Evolutionary conservation across 2,329 filamentous ascomycete species (phyloP).

Genomic region (Paecilomyces fulvus): DNA sequence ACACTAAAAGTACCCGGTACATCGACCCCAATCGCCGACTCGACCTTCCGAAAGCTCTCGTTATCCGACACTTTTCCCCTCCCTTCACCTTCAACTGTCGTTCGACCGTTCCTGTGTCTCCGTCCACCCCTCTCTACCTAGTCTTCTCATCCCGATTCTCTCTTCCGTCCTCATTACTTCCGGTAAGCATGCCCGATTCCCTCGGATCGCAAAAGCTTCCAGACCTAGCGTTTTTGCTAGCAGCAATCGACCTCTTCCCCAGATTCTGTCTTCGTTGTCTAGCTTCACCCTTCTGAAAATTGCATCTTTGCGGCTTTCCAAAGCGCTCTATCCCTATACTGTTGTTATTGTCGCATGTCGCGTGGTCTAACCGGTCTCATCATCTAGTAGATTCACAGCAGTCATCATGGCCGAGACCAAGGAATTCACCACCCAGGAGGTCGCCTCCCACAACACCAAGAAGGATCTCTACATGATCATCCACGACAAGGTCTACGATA

Average conservation of each 20-base stretch:
- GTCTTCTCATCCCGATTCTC: slow-evolving; percentile 7
- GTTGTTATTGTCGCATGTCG: slow-evolving; percentile 3
- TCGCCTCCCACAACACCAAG: slow-evolving; percentile 81
- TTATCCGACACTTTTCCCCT: slow-evolving; percentile 1
- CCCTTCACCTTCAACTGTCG: background rate
- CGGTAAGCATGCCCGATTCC: slow-evolving; percentile 8
- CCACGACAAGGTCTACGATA: slow-evolving; percentile 95
- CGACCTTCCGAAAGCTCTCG: background rate
- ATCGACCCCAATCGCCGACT: background rate
- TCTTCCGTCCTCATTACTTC: slow-evolving; percentile 4
- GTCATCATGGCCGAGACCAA: slow-evolving; percentile 47
- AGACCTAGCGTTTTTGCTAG: background rate
- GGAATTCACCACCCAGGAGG: slow-evolving; percentile 67
- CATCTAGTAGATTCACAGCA: slow-evolving; percentile 1
- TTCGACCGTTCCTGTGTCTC: background rate
- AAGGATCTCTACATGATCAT: slow-evolving; percentile 85
- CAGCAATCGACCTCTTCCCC: background rate
- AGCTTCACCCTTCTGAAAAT: background rate
- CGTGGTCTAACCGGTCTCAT: background rate
- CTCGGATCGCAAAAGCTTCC: slow-evolving; percentile 3
- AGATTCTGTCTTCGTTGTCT: background rate
- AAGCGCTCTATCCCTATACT: background rate
- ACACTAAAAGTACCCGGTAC: background rate
- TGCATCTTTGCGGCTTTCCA: background rate
- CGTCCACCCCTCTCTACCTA: slow-evolving; percentile 4